Conservation (phyloP, 1,139 yeast genomes). For the Debaryomyces coudertii region DNA sequence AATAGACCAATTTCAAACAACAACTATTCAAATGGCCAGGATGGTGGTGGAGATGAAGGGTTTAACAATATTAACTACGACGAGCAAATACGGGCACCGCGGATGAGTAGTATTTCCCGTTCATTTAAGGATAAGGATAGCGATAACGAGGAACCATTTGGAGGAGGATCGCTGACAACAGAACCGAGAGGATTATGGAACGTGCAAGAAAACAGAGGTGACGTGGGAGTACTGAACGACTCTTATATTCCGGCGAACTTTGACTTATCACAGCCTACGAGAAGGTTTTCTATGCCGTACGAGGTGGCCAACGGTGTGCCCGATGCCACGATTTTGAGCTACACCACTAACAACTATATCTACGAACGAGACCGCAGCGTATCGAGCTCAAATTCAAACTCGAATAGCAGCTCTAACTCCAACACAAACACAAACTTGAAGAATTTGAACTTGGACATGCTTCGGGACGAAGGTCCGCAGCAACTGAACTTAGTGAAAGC, state of each 20-base stretch:
- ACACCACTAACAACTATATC: slow-evolving; percentile 24
- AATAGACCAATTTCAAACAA: neutral
- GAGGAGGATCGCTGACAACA: neutral
- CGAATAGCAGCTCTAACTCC: slow-evolving; percentile 4
- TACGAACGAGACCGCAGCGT: slow-evolving; percentile 16
- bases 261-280: slow-evolving; percentile 41
- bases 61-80: slow-evolving; percentile 41
- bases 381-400: slow-evolving; percentile 7
- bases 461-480: slow-evolving; percentile 13
- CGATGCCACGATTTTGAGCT: slow-evolving; percentile 19
- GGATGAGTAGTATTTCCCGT: slow-evolving; percentile 36
- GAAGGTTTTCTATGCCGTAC: slow-evolving; percentile 31
- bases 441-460: neutral
- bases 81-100: slow-evolving; percentile 49
- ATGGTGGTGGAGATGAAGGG: slow-evolving; percentile 8
- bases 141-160: neutral
- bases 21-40: neutral
- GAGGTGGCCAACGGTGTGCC: slow-evolving; percentile 9
- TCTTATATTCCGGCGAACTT: slow-evolving; percentile 45
- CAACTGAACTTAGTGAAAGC: slow-evolving; percentile 24
- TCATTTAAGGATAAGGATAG: slow-evolving; percentile 20
- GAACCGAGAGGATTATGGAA: slow-evolving; percentile 6
- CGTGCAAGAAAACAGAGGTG: slow-evolving; percentile 5
- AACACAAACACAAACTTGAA: slow-evolving; percentile 4
- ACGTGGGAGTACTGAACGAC: slow-evolving; percentile 7